Evolutionary conservation across 306 rosid genomes (phyloP).

Genomic region (Albizia julibrissin): DNA sequence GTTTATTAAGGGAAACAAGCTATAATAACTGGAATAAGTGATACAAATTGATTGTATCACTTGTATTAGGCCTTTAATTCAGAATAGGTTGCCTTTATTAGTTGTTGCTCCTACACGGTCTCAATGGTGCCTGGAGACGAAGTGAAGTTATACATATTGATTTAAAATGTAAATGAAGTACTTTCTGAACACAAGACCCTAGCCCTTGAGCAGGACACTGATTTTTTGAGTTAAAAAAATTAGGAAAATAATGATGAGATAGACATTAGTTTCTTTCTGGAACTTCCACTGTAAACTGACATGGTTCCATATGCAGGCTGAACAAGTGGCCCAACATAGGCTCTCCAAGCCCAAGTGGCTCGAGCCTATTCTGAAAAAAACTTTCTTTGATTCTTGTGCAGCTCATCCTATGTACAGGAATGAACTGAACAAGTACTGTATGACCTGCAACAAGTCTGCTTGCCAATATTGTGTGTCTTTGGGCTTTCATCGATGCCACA

Average conservation of each 20-base stretch:
- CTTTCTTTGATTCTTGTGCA: constrained; percentile 36
- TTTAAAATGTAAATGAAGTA: constrained; percentile 8
- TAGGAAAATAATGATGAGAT: not conserved
- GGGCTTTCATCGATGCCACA: constrained; percentile 46
- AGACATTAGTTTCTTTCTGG: constrained; percentile 11
- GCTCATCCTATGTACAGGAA: constrained; percentile 34
- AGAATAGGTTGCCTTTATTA: not conserved
- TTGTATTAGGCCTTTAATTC: constrained; percentile 4
- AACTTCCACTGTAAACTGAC: constrained; percentile 13
- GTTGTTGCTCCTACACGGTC: not conserved
- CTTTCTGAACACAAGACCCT: not conserved
- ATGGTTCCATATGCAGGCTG: constrained; percentile 35
- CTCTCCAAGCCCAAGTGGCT: constrained; percentile 43
- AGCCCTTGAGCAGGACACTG: constrained; percentile 1
- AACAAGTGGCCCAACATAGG: constrained; percentile 3
- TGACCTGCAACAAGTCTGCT: constrained; percentile 38
- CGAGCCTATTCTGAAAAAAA: constrained; percentile 32
- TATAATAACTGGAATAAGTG: not conserved
- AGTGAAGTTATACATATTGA: not conserved
- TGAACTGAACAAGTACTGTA: constrained; percentile 49
- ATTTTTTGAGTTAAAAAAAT: not conserved
- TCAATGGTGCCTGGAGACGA: not conserved
- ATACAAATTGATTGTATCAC: not conserved
- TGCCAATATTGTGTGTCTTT: constrained; percentile 46
- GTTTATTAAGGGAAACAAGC: not conserved